phyloP scores from a whole-genome alignment of 768 basidiomycete species.

The Exidia glandulosa region DNA sequence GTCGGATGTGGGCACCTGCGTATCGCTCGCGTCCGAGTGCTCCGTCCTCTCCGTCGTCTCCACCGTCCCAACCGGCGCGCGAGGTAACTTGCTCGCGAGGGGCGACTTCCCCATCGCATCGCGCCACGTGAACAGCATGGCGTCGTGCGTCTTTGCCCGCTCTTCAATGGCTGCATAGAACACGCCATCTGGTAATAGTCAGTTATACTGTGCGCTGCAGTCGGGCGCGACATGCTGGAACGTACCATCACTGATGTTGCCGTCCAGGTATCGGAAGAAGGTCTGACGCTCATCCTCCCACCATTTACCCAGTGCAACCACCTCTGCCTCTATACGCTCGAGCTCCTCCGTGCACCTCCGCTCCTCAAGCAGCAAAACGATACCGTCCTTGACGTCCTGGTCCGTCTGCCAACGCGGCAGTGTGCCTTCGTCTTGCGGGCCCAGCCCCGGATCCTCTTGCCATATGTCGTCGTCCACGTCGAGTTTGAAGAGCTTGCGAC shows the following conservation, averaged over 20 bases:
- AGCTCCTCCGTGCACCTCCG: not conserved
- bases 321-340: not conserved
- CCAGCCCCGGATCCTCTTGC: slow-evolving; percentile 1
- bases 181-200: not conserved
- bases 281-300: not conserved
- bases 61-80: too few relatives aligned
- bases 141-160: too few relatives aligned
- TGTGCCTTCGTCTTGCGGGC: not conserved
- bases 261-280: not conserved
- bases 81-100: too few relatives aligned
- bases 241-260: not conserved
- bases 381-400: not conserved
- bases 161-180: not conserved
- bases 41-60: too few relatives aligned
- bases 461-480: not conserved
- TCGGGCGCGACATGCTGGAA: not conserved
- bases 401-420: not conserved
- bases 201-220: not conserved
- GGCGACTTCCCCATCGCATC: too few relatives aligned
- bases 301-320: not conserved
- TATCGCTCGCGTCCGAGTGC: too few relatives aligned
- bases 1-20: not conserved
- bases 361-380: not conserved
- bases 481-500: not conserved
- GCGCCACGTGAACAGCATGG: too few relatives aligned